phyloP scores from a whole-genome alignment of 768 basidiomycete genomes.

The Lactarius sanguifluus region DNA sequence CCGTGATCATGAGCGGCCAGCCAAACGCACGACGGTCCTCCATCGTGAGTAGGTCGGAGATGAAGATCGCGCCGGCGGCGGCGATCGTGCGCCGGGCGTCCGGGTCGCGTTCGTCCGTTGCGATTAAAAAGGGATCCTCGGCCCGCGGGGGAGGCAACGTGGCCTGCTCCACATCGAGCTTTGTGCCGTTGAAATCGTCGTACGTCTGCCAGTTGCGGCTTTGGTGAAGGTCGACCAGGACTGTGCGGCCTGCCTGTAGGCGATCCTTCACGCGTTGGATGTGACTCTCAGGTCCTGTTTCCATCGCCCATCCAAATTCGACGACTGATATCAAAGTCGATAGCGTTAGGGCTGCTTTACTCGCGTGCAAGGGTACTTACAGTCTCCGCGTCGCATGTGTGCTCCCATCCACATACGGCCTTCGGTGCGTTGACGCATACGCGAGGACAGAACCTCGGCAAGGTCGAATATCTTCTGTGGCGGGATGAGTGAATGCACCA shows the following conservation, averaged over 20 bases:
- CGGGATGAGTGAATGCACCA: conserved; percentile 8
- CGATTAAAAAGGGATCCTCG: conserved; percentile 35
- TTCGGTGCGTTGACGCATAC: conserved; percentile 36
- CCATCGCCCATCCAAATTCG: conserved; percentile 40
- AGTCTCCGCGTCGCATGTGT: conserved; percentile 48
- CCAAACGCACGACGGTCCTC: conserved; percentile 42
- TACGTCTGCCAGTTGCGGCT: conserved; percentile 1
- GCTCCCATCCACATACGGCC: conserved; percentile 45
- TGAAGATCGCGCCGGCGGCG: conserved; percentile 41
- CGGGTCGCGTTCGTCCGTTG: conserved; percentile 45
- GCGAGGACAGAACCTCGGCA: conserved; percentile 36
- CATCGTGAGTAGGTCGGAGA: conserved; percentile 44
- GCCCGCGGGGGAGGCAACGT: conserved; percentile 12
- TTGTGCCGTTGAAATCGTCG: conserved; percentile 7
- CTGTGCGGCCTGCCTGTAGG: conserved; percentile 33
- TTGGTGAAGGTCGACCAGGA: conserved; percentile 27
- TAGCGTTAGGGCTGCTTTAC: conserved; percentile 2
- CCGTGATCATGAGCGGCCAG: conserved; percentile 46
- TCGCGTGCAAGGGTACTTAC: conserved; percentile 32
- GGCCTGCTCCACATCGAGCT: conserved; percentile 14
- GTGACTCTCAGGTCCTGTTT: conserved; percentile 38
- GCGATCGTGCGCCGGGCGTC: conserved; percentile 36
- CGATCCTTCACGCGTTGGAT: conserved; percentile 37
- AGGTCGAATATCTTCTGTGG: conserved; percentile 33
- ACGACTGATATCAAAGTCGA: conserved; percentile 32